phyloP scores from a whole-genome alignment of 805 yeast genomes.

The Teunomyces gatunensis region DNA sequence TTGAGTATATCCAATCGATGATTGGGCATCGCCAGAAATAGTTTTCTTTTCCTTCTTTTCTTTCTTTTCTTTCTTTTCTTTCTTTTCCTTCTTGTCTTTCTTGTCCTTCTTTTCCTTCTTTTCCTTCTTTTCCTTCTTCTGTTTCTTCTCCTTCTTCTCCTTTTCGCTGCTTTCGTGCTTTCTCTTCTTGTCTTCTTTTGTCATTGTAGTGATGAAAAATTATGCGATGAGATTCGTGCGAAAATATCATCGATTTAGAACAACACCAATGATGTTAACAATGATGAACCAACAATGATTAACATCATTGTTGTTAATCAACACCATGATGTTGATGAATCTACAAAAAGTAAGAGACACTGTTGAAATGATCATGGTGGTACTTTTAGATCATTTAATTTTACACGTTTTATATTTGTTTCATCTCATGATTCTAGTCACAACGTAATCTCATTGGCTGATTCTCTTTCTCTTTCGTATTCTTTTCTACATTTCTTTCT shows the following conservation, averaged over 20 bases:
- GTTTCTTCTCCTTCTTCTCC: conserved; percentile 26
- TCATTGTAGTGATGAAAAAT: conserved; percentile 5
- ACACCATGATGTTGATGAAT: too few species aligned
- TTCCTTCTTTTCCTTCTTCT: conserved; percentile 23
- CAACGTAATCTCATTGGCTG: too few species aligned
- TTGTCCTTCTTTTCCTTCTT: conserved; percentile 36
- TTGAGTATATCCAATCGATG: conserved; percentile 31
- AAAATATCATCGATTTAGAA: neutral
- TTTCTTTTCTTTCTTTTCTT: conserved; percentile 26
- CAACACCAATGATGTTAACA: too few species aligned
- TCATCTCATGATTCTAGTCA: too few species aligned
- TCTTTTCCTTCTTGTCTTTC: conserved; percentile 36
- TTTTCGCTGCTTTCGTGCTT: conserved; percentile 18
- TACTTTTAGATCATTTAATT: too few species aligned
- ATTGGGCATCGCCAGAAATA: conserved; percentile 10
- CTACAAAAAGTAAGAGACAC: too few species aligned
- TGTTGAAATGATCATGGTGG: too few species aligned
- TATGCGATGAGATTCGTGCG: conserved; percentile 1
- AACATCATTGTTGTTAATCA: too few species aligned
- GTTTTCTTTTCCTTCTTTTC: conserved; percentile 9
- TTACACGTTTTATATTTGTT: too few species aligned
- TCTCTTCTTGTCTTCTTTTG: conserved; percentile 28
- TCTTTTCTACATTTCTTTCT: neutral
- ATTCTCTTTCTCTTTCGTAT: too few species aligned
- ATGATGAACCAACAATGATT: too few species aligned